Conservation (phyloP, 345 rosid genomes). For the Murraya koenigii region DNA sequence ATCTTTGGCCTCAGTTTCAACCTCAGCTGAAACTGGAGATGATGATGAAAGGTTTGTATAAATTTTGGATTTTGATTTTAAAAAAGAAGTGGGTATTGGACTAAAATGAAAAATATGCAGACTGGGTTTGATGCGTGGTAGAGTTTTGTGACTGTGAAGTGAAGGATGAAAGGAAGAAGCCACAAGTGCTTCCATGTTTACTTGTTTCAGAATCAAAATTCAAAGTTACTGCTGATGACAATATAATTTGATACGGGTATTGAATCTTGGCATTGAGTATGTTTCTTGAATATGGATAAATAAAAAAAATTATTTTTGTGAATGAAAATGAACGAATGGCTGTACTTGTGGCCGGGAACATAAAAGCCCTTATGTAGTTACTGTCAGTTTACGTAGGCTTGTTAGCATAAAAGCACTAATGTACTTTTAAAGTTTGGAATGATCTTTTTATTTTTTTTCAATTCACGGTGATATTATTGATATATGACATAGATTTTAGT, state of each 20-base stretch:
- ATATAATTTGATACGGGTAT: not conserved
- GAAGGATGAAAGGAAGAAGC: conserved; percentile 5
- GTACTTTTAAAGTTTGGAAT: too few relatives aligned
- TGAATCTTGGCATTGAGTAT: not conserved
- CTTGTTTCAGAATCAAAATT: not conserved
- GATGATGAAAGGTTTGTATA: conserved; percentile 18
- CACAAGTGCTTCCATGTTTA: conserved; percentile 22
- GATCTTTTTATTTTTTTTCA: too few relatives aligned
- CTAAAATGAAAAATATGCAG: conserved; percentile 4
- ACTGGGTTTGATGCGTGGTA: not conserved
- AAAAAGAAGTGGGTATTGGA: not conserved
- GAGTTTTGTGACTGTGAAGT: not conserved
- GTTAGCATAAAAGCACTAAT: too few relatives aligned
- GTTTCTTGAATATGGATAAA: not conserved
- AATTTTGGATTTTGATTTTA: conserved; percentile 15
- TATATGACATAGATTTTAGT: too few relatives aligned
- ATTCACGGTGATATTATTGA: too few relatives aligned
- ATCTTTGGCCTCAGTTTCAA: conserved; percentile 12
- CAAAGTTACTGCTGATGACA: not conserved
- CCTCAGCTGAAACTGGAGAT: conserved; percentile 13
- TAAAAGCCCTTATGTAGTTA: not conserved
- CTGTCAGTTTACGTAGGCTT: not conserved
- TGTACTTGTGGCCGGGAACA: not conserved
- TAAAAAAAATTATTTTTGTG: not conserved
- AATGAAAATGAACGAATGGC: not conserved